Evolutionary conservation across 2,329 filamentous ascomycete species (phyloP).

Genomic region (Chrysoporthe austroafricana): DNA sequence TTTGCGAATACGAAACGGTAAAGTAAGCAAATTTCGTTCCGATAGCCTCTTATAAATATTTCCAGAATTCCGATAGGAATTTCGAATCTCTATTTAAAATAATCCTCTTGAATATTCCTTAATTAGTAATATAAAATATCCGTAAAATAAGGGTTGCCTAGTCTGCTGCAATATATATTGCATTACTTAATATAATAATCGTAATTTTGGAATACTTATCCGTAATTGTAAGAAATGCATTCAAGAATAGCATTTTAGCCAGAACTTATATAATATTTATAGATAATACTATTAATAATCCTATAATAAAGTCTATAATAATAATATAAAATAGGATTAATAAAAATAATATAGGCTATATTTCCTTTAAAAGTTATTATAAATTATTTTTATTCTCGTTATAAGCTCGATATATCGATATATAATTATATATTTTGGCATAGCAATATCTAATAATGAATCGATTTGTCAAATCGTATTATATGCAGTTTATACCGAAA

Average conservation of each 20-base stretch:
- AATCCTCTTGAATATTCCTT: neutral
- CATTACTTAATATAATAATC: neutral
- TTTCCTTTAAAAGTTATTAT: too few species aligned
- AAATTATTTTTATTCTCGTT: too few species aligned
- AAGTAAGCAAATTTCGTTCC: too few species aligned
- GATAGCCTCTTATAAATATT: too few species aligned
- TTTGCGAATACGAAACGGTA: too few species aligned
- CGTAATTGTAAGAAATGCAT: neutral
- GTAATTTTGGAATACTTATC: neutral
- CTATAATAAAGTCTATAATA: neutral
- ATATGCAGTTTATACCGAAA: neutral
- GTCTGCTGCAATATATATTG: accelerated
- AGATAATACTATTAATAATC: neutral
- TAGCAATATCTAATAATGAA: neutral
- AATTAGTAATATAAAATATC: neutral
- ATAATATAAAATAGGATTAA: too few species aligned
- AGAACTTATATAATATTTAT: neutral
- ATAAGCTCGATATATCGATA: too few species aligned
- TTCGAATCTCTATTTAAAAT: neutral
- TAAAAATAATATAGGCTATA: too few species aligned
- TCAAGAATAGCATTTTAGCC: neutral
- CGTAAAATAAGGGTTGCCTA: neutral
- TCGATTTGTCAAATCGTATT: neutral
- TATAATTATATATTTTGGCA: too few species aligned
- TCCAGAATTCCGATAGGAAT: too few species aligned